Conservation (phyloP, 352 stramenopile species). For the Pythium phragmitis region DNA sequence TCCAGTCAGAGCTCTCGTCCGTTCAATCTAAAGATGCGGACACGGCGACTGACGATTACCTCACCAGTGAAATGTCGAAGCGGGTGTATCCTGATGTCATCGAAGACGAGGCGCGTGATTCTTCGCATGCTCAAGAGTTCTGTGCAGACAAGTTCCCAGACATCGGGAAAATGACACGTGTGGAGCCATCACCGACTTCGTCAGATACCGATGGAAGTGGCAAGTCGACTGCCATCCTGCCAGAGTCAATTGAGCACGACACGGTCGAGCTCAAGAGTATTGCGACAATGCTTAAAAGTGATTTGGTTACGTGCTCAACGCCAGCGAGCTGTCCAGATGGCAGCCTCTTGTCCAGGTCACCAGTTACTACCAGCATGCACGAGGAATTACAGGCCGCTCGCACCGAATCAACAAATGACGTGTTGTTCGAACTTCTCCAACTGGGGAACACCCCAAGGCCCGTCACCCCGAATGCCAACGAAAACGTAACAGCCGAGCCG, state of each 20-base stretch:
- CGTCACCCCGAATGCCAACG: slow-evolving; percentile 4
- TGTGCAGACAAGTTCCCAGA: not conserved
- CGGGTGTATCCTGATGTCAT: not conserved
- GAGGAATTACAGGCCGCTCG: not conserved
- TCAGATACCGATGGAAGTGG: not conserved
- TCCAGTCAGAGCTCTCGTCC: not conserved
- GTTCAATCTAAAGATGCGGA: not conserved
- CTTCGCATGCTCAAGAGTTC: not conserved
- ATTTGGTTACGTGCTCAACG: not conserved
- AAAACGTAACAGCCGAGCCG: not conserved
- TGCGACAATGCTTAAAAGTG: not conserved
- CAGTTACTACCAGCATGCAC: not conserved
- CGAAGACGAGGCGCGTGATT: not conserved
- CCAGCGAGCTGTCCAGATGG: not conserved
- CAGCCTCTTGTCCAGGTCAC: not conserved
- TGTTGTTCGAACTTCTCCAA: not conserved
- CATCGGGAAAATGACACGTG: not conserved
- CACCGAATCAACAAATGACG: not conserved
- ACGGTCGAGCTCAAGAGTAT: not conserved
- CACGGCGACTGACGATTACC: not conserved
- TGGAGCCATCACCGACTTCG: not conserved
- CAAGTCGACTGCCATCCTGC: not conserved
- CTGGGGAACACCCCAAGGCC: not conserved
- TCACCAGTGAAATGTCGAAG: not conserved
- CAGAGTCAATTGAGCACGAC: not conserved